Evolutionary conservation across 176 grass and related monocot species (phyloP).

Genomic region (Oryza officinalis): DNA sequence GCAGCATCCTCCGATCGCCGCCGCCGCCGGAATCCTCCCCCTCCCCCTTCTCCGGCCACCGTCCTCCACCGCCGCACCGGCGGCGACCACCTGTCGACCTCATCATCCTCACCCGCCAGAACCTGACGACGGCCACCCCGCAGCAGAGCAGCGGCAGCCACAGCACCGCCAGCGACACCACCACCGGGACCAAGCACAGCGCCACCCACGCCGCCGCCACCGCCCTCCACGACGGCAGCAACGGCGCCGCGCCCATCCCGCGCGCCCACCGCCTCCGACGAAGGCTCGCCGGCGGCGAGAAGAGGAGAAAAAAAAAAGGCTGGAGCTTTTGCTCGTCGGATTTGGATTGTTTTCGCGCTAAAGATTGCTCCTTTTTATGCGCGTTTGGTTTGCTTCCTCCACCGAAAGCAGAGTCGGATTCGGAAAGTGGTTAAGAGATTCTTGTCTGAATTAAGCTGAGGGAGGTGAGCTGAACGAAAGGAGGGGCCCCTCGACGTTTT

Average conservation of each 20-base stretch:
- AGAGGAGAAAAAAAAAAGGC: too few relatives aligned
- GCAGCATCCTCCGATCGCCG: conserved; percentile 27
- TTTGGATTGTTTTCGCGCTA: background rate
- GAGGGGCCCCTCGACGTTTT: background rate
- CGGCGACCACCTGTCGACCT: background rate
- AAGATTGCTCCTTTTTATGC: background rate
- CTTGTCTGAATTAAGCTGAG: background rate
- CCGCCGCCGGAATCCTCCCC: background rate
- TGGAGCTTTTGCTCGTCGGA: background rate
- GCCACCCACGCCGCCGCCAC: conserved; percentile 27
- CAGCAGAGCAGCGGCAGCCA: conserved; percentile 64
- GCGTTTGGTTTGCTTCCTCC: background rate
- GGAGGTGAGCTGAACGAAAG: background rate
- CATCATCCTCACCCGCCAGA: conserved; percentile 30
- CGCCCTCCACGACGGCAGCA: background rate
- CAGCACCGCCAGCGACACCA: conserved; percentile 35
- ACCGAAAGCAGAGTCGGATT: background rate
- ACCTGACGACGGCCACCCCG: conserved; percentile 39
- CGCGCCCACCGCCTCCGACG: too few relatives aligned
- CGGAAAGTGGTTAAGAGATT: background rate
- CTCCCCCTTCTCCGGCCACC: background rate
- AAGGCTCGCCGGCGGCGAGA: too few relatives aligned
- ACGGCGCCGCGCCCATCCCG: background rate
- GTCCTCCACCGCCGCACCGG: background rate
- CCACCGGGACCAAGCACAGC: conserved; percentile 42